Evolutionary conservation across 2,329 filamentous ascomycete species (phyloP), one percentile per base, ranked within the genome.

Genomic region (Curvularia sp.): DNA sequence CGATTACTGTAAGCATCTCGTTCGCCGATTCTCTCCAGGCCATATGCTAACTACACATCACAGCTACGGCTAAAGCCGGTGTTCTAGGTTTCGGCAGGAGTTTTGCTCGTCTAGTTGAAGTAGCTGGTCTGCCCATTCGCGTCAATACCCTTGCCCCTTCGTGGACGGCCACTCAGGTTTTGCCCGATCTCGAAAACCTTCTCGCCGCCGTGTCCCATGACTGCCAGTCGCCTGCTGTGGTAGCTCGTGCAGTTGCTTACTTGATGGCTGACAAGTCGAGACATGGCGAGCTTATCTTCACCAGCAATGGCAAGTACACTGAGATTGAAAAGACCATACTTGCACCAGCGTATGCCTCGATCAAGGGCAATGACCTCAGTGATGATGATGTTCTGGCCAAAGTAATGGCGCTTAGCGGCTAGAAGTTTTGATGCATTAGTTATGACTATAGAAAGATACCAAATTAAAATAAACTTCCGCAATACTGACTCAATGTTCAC

Each of bases 71-170:
- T 27, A 87, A 87, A 57, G 82, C 86, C 53, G 85, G 79, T 21
- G 80, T 85, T 0, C 60, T 87, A 0, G 85, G 85, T 2, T 80
- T 85, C 53, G 78, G 83, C 21, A 80, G 84, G 27, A 80, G 81
- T 3, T 71, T 85, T 9, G 69, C 78, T 1, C 71, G 74, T 2
- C 70, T 80, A 3, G 62, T 84, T 2, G 61, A 67, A 12, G 64
- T 63, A 2, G 72, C 76, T 10, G 59, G 68, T 18, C 59, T 83
- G 1, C 80, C 82, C 1, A 81, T 87, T 42, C 82, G 85, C 13
- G 68, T 87, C 49, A 88, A 88, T 74, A 80, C 78, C 5, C 73
- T 87, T 19, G 80, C 82, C 1, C 84, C 85, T 1, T 81, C 78
- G 28, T 87, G 84, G 84, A 86, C 85, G 0, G 73, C 77, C 3